These are phyloP conservation scores for Aspergillus sclerotialis DNA, from an alignment of 2,329 filamentous ascomycete genomes.

Conservation along the genomic window DNA sequence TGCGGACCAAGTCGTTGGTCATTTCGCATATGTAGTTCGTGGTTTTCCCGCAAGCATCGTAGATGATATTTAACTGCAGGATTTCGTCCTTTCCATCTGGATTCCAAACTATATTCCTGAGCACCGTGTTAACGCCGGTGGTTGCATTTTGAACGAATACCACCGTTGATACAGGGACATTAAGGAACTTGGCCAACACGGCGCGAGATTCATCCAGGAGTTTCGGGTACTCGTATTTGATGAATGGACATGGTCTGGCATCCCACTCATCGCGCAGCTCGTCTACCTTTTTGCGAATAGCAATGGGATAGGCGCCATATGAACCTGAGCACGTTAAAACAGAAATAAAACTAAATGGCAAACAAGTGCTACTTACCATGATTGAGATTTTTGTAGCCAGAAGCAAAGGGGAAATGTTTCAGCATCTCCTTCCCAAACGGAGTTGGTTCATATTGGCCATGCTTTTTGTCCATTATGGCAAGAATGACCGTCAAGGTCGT, in stretches of 20 bases:
- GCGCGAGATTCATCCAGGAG: constrained; percentile 57
- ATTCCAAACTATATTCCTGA: constrained; percentile 60
- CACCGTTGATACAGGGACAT: constrained; percentile 55
- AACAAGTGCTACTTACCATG: no score
- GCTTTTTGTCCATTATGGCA: no score
- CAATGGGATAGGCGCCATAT: no score
- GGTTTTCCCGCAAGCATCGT: constrained; percentile 65
- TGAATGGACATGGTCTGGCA: not conserved
- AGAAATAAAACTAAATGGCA: no score
- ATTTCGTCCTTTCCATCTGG: constrained; percentile 64
- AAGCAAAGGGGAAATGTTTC: no score
- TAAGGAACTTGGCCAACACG: constrained; percentile 59
- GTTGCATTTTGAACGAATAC: constrained; percentile 75
- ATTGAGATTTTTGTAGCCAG: no score
- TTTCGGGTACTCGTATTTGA: constrained; percentile 50
- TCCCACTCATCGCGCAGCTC: no score
- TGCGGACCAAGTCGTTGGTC: constrained; percentile 44
- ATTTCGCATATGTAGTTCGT: constrained; percentile 61
- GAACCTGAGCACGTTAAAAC: no score
- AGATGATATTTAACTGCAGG: constrained; percentile 59
- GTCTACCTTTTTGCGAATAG: no score
- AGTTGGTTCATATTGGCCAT: no score
- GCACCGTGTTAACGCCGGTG: constrained; percentile 57
- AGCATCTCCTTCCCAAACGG: no score
- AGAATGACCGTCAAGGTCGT: no score